phyloP scores from a whole-genome alignment of 768 basidiomycete genomes.

The Mycena rebaudengoi region DNA sequence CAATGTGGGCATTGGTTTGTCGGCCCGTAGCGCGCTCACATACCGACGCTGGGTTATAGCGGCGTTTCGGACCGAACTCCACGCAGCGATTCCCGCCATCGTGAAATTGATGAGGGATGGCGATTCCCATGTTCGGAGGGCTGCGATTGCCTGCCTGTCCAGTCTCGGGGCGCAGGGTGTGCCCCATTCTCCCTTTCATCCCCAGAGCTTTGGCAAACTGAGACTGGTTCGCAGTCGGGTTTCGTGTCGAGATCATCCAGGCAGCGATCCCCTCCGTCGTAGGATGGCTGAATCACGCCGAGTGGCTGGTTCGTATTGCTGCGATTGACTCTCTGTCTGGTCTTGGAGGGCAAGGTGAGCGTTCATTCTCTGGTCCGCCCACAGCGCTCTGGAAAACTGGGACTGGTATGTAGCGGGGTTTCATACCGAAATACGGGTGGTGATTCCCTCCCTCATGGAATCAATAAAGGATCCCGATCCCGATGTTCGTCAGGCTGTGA shows the following conservation, averaged over 20 bases:
- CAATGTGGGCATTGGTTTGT: not conserved
- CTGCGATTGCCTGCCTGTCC: not conserved
- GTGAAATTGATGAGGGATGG: not conserved
- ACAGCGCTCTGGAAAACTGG: not conserved
- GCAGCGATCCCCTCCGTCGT: no score
- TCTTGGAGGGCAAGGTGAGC: not conserved
- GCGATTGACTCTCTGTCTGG: not conserved
- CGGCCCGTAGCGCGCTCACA: not conserved
- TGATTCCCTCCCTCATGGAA: no score
- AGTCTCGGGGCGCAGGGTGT: no score
- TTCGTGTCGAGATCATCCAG: no score
- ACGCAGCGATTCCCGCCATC: not conserved
- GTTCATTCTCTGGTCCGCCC: not conserved
- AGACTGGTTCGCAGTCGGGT: no score
- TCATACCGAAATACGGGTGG: no score
- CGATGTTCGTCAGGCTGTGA: no score
- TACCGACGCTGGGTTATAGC: not conserved
- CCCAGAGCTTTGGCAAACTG: no score
- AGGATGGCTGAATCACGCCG: no score
- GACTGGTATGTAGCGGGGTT: not conserved
- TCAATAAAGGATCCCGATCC: no score
- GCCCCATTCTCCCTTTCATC: no score
- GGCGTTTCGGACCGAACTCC: not conserved
- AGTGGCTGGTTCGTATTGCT: not conserved
- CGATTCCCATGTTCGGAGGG: not conserved